Conservation (phyloP, 1,284 basidiomycete species). For the Melampsora medusae region DNA sequence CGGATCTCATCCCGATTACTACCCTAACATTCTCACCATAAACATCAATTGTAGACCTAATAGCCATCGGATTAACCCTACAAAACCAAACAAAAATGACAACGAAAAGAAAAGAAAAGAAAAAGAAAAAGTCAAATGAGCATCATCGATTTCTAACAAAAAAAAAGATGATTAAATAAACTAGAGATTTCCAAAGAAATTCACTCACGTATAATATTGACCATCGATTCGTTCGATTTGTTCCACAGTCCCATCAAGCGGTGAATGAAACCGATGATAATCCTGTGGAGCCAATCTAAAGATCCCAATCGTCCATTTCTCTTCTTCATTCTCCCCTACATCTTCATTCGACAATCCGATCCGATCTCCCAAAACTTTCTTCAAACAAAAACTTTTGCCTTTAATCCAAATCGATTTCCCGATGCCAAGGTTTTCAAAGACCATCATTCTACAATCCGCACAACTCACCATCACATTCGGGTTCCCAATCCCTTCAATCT, state of each 20-base stretch:
- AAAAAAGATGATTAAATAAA: too few species aligned
- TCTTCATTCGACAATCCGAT: conserved; percentile 66
- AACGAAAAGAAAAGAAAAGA: too few species aligned
- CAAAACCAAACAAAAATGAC: too few species aligned
- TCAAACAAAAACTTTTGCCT: conserved; percentile 83
- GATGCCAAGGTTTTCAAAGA: conserved; percentile 76
- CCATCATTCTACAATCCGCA: conserved; percentile 92
- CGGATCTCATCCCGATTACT: conserved; percentile 69
- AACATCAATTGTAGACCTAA: conserved; percentile 48
- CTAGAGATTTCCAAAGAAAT: too few species aligned
- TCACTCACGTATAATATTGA: conserved; percentile 52
- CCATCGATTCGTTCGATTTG: conserved; percentile 51
- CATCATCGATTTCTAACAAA: too few species aligned
- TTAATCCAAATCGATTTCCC: conserved; percentile 96
- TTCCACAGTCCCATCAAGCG: conserved; percentile 68
- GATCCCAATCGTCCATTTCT: conserved; percentile 28
- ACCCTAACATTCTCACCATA: conserved; percentile 68
- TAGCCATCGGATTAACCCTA: conserved; percentile 53
- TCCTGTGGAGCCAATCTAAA: conserved; percentile 75
- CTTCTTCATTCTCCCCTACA: conserved; percentile 64
- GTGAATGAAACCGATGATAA: conserved; percentile 93
- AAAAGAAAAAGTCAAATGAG: neutral
- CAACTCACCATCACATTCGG: conserved; percentile 74
- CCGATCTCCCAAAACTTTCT: conserved; percentile 67
- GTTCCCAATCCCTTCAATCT: conserved; percentile 70